Evolutionary conservation across 176 grass and related monocot genomes (phyloP).

Genomic region (Olyra latifolia): DNA sequence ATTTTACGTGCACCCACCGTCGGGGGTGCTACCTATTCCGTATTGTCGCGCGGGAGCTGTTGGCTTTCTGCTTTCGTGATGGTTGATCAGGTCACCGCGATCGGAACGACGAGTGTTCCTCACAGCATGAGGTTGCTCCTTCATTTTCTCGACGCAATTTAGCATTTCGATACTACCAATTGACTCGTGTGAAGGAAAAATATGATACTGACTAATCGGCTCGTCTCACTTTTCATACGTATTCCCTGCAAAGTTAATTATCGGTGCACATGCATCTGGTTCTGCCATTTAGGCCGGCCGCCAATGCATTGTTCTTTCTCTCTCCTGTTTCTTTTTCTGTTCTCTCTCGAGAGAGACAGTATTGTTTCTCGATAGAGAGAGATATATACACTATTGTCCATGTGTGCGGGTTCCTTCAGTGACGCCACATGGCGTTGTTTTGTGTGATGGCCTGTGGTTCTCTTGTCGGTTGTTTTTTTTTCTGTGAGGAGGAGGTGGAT

Average conservation of each 20-base stretch:
- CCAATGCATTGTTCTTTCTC: not conserved
- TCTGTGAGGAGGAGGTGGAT: not conserved
- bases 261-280: not conserved
- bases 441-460: not conserved
- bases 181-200: not conserved
- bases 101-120: not conserved
- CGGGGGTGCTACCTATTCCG: not conserved
- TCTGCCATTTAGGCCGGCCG: not conserved
- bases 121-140: not conserved
- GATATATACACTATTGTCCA: too few relatives aligned
- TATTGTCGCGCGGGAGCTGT: not conserved
- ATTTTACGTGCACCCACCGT: not conserved
- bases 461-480: not conserved
- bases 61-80: not conserved
- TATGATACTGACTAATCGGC: too few relatives aligned
- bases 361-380: too few relatives aligned
- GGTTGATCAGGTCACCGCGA: not conserved
- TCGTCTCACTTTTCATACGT: too few relatives aligned
- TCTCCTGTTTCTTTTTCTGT: not conserved
- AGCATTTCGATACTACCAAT: not conserved
- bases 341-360: too few relatives aligned
- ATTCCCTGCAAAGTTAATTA: too few relatives aligned
- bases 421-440: slow-evolving; percentile 22
- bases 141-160: not conserved
- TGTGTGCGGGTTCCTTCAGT: not conserved